Conservation (phyloP, 2,329 filamentous ascomycete species). For the Aspergillus tanneri region DNA sequence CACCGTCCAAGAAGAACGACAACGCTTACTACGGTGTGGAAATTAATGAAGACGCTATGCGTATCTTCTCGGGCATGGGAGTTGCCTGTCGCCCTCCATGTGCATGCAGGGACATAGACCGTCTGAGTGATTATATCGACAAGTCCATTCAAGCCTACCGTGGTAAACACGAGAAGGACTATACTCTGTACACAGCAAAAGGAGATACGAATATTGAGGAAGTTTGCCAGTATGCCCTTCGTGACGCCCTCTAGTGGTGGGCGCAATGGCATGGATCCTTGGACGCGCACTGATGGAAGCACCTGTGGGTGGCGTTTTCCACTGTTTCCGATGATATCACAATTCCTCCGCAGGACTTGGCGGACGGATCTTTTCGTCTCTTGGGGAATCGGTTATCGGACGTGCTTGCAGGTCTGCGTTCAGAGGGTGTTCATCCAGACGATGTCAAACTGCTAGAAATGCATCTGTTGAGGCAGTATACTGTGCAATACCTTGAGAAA, state of each 20-base stretch:
- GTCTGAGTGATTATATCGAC: too few species aligned
- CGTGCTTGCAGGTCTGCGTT: not conserved
- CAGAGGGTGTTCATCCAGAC: not conserved
- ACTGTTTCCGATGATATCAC: slow-evolving; percentile 2
- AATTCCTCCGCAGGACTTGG: slow-evolving; percentile 4
- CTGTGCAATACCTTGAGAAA: slow-evolving; percentile 4
- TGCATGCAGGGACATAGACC: too few species aligned
- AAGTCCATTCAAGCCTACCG: too few species aligned
- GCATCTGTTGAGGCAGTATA: not conserved
- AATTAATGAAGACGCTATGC: too few species aligned
- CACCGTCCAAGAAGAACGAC: too few species aligned
- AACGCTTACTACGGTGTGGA: too few species aligned
- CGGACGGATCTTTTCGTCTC: not conserved
- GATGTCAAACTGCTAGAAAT: not conserved
- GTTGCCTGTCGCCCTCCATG: too few species aligned
- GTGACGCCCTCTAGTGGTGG: slow-evolving; percentile 2
- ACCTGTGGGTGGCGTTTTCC: not conserved
- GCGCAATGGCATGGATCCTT: not conserved
- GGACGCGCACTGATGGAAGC: not conserved
- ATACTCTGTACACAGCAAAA: not conserved
- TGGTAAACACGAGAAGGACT: not conserved
- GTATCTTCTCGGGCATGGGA: too few species aligned
- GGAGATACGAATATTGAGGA: not conserved
- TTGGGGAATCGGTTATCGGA: not conserved
- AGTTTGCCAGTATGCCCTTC: not conserved